These are phyloP conservation scores for Zoysia matrella DNA, from an alignment of 202 grass and related monocot species.

Conservation along the genomic window DNA sequence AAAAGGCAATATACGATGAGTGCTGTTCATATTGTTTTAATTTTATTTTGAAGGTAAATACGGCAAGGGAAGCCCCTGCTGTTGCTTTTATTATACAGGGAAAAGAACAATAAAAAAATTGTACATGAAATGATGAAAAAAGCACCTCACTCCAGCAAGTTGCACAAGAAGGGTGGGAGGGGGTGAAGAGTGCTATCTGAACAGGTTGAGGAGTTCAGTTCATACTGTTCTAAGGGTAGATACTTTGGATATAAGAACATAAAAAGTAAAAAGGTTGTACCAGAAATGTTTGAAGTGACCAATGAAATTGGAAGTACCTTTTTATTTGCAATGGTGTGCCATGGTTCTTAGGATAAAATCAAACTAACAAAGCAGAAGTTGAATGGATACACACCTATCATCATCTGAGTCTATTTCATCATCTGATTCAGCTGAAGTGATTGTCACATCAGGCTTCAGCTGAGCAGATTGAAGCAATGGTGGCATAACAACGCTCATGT, in stretches of 20 bases:
- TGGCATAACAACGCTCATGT: conserved; percentile 99
- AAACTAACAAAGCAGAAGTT: neutral
- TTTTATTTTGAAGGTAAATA: too few species aligned
- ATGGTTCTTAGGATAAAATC: neutral
- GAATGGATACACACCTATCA: neutral
- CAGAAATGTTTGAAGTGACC: neutral
- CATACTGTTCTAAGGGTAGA: neutral
- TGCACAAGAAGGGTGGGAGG: too few species aligned
- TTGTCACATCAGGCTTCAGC: conserved; percentile 96
- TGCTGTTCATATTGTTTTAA: too few species aligned
- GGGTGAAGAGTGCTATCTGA: too few species aligned
- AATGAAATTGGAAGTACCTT: neutral
- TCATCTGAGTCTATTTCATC: conserved; percentile 90
- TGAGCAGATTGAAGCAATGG: conserved; percentile 98
- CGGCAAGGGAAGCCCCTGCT: too few species aligned
- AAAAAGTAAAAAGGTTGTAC: neutral
- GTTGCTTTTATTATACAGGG: too few species aligned
- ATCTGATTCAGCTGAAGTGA: conserved; percentile 94
- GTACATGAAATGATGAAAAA: too few species aligned
- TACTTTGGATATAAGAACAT: neutral
- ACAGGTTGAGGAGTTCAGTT: neutral
- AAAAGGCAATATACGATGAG: neutral
- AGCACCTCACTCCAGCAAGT: too few species aligned
- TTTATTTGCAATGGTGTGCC: neutral
- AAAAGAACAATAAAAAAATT: too few species aligned